Evolutionary conservation across 768 basidiomycete genomes (phyloP).

Genomic region (Boletus rufocinnamomeus): DNA sequence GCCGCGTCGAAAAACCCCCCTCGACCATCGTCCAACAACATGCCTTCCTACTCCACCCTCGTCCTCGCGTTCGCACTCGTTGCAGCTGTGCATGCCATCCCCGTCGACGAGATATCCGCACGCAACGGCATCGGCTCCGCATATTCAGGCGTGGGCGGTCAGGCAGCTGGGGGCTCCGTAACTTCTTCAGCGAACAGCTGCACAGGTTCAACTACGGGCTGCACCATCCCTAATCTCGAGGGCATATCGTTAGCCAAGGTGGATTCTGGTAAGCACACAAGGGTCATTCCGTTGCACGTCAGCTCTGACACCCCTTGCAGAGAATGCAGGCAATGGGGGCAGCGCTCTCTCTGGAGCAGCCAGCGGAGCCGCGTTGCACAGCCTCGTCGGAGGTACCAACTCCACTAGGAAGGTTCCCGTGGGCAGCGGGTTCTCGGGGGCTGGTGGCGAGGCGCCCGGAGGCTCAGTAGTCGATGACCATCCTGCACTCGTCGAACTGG

Average conservation of each 20-base stretch:
- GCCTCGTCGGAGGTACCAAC: not conserved
- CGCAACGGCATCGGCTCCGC: slow-evolving; percentile 19
- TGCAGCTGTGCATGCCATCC: slow-evolving; percentile 27
- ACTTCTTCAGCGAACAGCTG: slow-evolving; percentile 11
- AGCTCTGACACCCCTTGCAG: slow-evolving; percentile 10
- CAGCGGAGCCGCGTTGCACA: not conserved
- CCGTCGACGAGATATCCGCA: slow-evolving; percentile 27
- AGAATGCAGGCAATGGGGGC: slow-evolving; percentile 13
- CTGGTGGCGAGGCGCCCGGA: slow-evolving; percentile 10
- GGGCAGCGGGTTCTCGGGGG: slow-evolving; percentile 11
- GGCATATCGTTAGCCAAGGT: slow-evolving; percentile 1
- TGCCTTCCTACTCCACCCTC: slow-evolving; percentile 30
- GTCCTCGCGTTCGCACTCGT: slow-evolving; percentile 26
- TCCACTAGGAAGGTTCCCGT: slow-evolving; percentile 4
- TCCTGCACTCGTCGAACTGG: slow-evolving; percentile 33
- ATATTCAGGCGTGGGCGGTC: slow-evolving; percentile 29
- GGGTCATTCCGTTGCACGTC: not conserved
- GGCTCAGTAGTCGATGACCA: slow-evolving; percentile 8
- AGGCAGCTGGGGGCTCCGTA: slow-evolving; percentile 39
- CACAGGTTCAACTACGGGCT: not conserved
- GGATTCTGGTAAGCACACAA: slow-evolving; percentile 13
- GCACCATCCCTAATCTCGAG: not conserved
- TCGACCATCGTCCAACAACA: slow-evolving; percentile 18
- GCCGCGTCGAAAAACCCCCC: slow-evolving; percentile 6
- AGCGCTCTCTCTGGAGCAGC: slow-evolving; percentile 9